Evolutionary conservation across 768 basidiomycete genomes (phyloP), one percentile per base, ranked within the genome.

Genomic region (Panellus pusillus): DNA sequence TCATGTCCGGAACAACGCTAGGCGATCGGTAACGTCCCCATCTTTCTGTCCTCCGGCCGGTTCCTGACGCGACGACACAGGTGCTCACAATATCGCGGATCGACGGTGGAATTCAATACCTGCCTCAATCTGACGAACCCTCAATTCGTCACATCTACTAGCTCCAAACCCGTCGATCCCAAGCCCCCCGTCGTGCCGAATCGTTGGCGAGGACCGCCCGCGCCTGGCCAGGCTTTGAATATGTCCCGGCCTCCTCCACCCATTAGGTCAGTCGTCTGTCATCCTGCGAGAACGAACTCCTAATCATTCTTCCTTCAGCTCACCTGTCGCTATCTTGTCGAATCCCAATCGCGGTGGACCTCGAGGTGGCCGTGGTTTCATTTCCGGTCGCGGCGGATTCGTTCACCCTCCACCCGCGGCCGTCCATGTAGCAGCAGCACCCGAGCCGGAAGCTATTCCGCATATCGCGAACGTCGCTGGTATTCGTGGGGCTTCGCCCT

Each of bases 21-120:
- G 84, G 86, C 4, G 91, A 91, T 63, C 78, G 94, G 90, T 93
- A 62, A 18, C 19, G 18, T 31, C 18, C n/a, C 29, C 17, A 32
- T 45, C 15, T 9, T 13, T 46, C 4, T 8, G n/a, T 20, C 4
- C 20, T 15, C 9, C 15, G 13, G 1, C 12, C 1, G 4, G 17
- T 42, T 11, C 31, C 35, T 52, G 36, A 50, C 29, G 29, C 15
- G 19, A 15, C 14, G 18, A 24, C 24, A 24, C 58, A 93, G 93
- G 58, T 97, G 95, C 70, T 93, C 93, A 0, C 81, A 86, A 55
- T 98, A 97, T 68, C 90, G 95, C 15, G 97, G 97, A 31, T 89
- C 87, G 28, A 89, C 88, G 0, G 88, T 96, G 35, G 82, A 89
- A 27, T 93, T 94, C 68, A 85, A 88, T 53, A 82, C 91, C 1